Evolutionary conservation across 371 early-diverging fungal species (phyloP).

Genomic region (Phascolomyces articulosus): DNA sequence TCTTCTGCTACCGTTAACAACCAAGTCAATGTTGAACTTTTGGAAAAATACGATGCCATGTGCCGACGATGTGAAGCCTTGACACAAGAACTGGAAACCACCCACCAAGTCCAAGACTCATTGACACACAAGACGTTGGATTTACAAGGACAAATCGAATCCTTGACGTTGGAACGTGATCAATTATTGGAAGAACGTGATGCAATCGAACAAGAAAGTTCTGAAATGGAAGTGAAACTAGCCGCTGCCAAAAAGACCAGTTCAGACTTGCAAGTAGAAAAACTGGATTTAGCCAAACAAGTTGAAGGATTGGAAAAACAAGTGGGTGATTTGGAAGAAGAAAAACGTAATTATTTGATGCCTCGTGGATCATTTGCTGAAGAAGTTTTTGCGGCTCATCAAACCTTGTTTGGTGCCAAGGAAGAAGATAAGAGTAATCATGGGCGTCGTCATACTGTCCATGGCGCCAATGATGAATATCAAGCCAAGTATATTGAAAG

Average conservation of each 20-base stretch:
- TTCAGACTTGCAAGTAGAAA: conserved; percentile 43
- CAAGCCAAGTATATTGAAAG: conserved; percentile 48
- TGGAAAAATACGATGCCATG: conserved; percentile 4
- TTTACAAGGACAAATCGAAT: conserved; percentile 32
- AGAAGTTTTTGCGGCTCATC: conserved; percentile 50
- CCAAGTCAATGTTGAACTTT: not conserved
- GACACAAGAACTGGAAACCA: not conserved
- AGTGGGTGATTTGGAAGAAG: conserved; percentile 39
- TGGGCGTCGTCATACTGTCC: conserved; percentile 14
- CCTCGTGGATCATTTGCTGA: conserved; percentile 48
- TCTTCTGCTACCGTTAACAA: not conserved
- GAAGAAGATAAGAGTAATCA: not conserved
- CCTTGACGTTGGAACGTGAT: conserved; percentile 27
- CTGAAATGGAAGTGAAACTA: conserved; percentile 24
- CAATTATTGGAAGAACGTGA: conserved; percentile 33
- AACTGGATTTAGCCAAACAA: conserved; percentile 31
- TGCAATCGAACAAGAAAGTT: conserved; percentile 31
- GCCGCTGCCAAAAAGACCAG: conserved; percentile 38
- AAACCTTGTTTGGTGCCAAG: conserved; percentile 32
- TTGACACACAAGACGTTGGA: conserved; percentile 20
- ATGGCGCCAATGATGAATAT: conserved; percentile 19
- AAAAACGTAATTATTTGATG: conserved; percentile 45
- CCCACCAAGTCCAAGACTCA: not conserved
- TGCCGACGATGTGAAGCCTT: not conserved
- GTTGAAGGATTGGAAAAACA: conserved; percentile 24